Conservation (phyloP, 129 eudicot species). For the Artemisia annua region DNA sequence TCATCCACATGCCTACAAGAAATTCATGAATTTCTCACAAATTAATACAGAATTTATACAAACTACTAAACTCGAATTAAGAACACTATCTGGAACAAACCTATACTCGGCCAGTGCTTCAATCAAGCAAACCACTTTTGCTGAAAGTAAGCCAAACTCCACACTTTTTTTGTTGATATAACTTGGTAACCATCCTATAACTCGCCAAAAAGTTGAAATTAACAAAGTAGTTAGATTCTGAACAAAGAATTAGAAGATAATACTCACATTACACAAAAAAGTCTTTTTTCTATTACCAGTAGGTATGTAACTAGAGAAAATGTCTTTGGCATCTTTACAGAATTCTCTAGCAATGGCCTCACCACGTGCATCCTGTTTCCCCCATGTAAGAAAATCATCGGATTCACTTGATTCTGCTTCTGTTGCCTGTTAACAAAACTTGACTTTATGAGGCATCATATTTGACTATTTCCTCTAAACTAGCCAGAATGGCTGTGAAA, state of each 20-base stretch:
- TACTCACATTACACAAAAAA: not conserved
- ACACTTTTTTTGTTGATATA: conserved; percentile 32
- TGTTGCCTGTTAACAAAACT: conserved; percentile 59
- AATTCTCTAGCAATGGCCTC: conserved; percentile 49
- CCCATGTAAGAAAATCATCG: conserved; percentile 57
- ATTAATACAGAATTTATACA: not conserved
- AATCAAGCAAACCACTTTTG: conserved; percentile 64
- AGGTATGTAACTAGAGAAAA: conserved; percentile 45
- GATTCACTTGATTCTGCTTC: conserved; percentile 49
- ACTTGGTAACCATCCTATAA: conserved; percentile 40
- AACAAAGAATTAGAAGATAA: not conserved
- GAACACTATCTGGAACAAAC: conserved; percentile 33
- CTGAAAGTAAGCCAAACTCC: conserved; percentile 49
- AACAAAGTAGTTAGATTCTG: not conserved
- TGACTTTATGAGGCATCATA: not conserved
- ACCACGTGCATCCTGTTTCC: conserved; percentile 41
- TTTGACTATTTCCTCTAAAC: conserved; percentile 12
- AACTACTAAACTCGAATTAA: no score
- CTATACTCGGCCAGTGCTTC: conserved; percentile 76
- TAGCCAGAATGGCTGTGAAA: not conserved
- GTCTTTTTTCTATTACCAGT: conserved; percentile 45
- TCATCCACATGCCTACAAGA: conserved; percentile 55
- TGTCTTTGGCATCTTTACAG: conserved; percentile 36
- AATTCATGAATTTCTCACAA: not conserved
- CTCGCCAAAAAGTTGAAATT: conserved; percentile 19